Conservation (phyloP, 2,329 filamentous ascomycete species). For the Fusarium sp. region DNA sequence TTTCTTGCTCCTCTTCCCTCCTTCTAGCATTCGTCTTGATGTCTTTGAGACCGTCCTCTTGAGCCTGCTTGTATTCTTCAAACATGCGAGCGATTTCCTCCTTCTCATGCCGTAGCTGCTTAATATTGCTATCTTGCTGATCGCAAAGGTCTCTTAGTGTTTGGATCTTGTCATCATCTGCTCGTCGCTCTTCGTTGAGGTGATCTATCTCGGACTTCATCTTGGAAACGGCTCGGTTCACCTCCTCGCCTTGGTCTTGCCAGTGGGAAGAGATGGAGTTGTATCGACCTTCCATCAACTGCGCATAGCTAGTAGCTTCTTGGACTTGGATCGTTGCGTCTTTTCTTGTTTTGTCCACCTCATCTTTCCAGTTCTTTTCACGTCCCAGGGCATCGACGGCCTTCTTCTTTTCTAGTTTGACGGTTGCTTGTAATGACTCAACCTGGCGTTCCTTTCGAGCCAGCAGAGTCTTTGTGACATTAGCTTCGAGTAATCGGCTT, state of each 20-base stretch:
- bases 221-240: constrained; percentile 66
- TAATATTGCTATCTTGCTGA: constrained; percentile 79
- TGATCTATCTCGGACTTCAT: constrained; percentile 69
- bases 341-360: constrained; percentile 73
- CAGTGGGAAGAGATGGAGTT: constrained; percentile 77
- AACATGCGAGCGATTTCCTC: constrained; percentile 73
- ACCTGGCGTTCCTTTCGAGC: constrained; percentile 82
- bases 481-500: constrained; percentile 76
- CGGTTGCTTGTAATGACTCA: constrained; percentile 74
- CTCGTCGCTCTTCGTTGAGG: constrained; percentile 69
- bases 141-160: constrained; percentile 79
- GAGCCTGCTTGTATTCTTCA: constrained; percentile 74
- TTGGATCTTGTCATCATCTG: constrained; percentile 75
- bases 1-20: constrained; percentile 74
- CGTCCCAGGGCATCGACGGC: constrained; percentile 71
- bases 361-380: constrained; percentile 73
- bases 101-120: constrained; percentile 72
- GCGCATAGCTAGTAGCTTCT: constrained; percentile 74
- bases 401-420: constrained; percentile 76
- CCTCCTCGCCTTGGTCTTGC: constrained; percentile 76
- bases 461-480: constrained; percentile 79
- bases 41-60: constrained; percentile 72
- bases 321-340: constrained; percentile 76
- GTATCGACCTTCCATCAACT: constrained; percentile 79
- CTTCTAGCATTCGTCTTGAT: constrained; percentile 71